Evolutionary conservation across 768 basidiomycete species (phyloP).

Genomic region (Nevesoporus exiguus): DNA sequence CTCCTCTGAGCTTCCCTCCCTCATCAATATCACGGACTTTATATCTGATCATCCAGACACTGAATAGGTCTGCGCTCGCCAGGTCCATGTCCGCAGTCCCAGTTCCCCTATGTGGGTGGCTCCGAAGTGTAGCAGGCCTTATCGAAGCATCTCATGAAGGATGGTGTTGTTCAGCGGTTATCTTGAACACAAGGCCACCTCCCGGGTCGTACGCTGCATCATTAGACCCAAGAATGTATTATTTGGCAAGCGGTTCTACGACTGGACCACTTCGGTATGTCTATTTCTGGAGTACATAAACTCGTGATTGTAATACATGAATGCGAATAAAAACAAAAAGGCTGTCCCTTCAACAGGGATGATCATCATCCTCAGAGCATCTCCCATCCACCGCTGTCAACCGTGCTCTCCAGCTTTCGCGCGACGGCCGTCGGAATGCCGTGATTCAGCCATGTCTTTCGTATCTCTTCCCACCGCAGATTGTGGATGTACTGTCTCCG

Average conservation of each 20-base stretch:
- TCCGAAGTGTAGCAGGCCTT: too few species aligned
- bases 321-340: neutral
- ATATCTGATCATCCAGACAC: too few species aligned
- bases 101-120: too few species aligned
- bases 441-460: slow-evolving; percentile 88
- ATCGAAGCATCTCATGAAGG: too few species aligned
- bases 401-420: slow-evolving; percentile 78
- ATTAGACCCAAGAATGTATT: slow-evolving; percentile 18
- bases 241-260: neutral
- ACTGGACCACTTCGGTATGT: too few species aligned
- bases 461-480: slow-evolving; percentile 86
- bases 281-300: neutral
- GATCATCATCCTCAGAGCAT: slow-evolving; percentile 46
- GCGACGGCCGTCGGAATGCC: slow-evolving; percentile 88
- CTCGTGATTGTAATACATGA: neutral
- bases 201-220: too few species aligned
- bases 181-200: too few species aligned
- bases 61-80: too few species aligned
- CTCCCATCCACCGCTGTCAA: slow-evolving; percentile 95
- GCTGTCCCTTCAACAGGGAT: neutral
- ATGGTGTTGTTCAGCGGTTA: too few species aligned
- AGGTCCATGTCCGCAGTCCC: too few species aligned
- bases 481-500: slow-evolving; percentile 84
- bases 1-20: too few species aligned
- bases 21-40: too few species aligned